Evolutionary conservation across 2,329 filamentous ascomycete species (phyloP), one percentile per base, ranked within the genome.

Genomic region (Diaporthe caulivora): DNA sequence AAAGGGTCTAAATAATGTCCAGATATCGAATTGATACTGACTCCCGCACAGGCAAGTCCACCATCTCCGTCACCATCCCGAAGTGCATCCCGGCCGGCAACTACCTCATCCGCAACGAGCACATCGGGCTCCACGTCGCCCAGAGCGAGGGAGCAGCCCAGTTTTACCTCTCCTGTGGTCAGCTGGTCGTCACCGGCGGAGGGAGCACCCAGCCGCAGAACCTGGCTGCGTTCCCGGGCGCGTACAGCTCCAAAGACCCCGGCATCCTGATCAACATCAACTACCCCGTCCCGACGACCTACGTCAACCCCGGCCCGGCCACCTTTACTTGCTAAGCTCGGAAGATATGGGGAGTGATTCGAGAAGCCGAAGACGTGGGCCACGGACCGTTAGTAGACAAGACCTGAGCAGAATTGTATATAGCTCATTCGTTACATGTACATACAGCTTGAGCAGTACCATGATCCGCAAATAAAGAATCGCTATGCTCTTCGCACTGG

Each of bases 31-130:
- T 7, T 9, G 18, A 26, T 40, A 17, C 51, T 70, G 9, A 70
- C 24, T 10, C 8, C 13, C 31, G 13, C 15, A 34, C 55, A 73
- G 75, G 67, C 54, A 64, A 58, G 70, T 62, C 72, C 37, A 68
- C 73, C 21, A 71, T 75, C 9, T 37, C 53, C 24, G 78, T 79
- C 54, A 68, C 77, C 31, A 78, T 80, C 31, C 78, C 78, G 21
- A 72, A 71, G 31, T 77, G 76, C 42, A 72, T 78, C 29, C 77
- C 77, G 5, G 68, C 76, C 1, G 78, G 78, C 26, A 76, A 79
- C 71, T 80, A 80, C 69, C 75, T 79, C 21, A 75, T 80, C 44
- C 77, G 78, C 34, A 77, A 77, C 47, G 78, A 80, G 69, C 78
- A 80, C 44, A 70, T 80, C 26, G 78, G 74, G 21, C 73, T 80